Percentiles rank a stretch among this genome's conserved stretches.
Evolutionary conservation across 2,329 filamentous ascomycete species (phyloP).

Genomic region (Pyrenophora graminea): DNA sequence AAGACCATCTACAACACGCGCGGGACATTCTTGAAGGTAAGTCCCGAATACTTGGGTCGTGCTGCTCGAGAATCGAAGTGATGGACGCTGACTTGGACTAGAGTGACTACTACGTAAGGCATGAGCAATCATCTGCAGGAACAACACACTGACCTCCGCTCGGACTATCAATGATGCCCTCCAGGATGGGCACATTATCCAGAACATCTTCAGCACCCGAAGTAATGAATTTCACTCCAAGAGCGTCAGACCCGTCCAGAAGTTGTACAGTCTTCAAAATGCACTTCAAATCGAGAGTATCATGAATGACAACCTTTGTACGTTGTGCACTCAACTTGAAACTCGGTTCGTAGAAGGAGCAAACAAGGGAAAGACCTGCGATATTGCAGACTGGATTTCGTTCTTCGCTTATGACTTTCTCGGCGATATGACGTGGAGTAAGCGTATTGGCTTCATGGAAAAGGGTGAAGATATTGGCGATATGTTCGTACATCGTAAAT

Average conservation of each 20-base stretch:
- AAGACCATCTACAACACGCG: constrained; percentile 41
- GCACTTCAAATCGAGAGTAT: constrained; percentile 33
- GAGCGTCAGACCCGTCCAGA: constrained; percentile 34
- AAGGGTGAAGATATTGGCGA: constrained; percentile 46
- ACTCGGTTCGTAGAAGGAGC: constrained; percentile 30
- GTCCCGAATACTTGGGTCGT: not conserved
- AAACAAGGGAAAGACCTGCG: constrained; percentile 33
- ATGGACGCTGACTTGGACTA: constrained; percentile 8
- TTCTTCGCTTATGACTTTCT: constrained; percentile 42
- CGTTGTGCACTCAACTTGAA: constrained; percentile 32
- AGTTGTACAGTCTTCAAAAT: constrained; percentile 34
- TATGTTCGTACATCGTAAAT: constrained; percentile 11
- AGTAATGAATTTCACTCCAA: constrained; percentile 36
- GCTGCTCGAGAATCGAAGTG: not conserved
- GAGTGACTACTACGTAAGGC: constrained; percentile 36
- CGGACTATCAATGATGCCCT: constrained; percentile 38
- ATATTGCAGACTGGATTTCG: constrained; percentile 41
- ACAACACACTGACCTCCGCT: not conserved
- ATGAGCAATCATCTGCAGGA: not conserved
- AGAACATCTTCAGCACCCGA: constrained; percentile 41
- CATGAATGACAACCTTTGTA: constrained; percentile 31
- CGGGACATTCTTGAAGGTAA: constrained; percentile 39
- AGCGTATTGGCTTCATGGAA: constrained; percentile 51
- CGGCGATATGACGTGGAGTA: constrained; percentile 48
- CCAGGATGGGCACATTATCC: constrained; percentile 35